These are phyloP conservation scores for Candida silvicultrix DNA, from an alignment of 805 yeast species.

Conservation along the genomic window DNA sequence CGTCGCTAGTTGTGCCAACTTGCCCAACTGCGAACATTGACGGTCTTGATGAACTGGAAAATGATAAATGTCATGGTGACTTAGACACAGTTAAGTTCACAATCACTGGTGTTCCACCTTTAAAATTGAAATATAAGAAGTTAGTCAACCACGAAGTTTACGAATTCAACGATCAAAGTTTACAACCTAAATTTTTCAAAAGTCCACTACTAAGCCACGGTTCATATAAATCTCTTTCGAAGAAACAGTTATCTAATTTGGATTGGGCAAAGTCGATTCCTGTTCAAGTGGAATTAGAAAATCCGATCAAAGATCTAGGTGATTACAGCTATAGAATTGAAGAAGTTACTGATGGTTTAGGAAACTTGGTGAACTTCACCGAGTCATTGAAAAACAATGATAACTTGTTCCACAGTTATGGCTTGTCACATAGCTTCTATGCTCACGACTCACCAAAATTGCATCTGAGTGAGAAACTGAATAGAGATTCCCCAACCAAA, in stretches of 20 bases:
- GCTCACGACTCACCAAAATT: slow-evolving; percentile 54
- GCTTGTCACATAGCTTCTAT: slow-evolving; percentile 37
- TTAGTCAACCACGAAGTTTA: slow-evolving; percentile 30
- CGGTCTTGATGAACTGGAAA: slow-evolving; percentile 24
- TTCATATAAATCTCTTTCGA: slow-evolving; percentile 21
- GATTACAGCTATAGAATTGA: slow-evolving; percentile 49
- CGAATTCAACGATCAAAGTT: slow-evolving; percentile 32
- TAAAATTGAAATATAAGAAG: slow-evolving; percentile 51
- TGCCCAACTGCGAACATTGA: slow-evolving; percentile 71
- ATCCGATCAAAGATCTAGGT: slow-evolving; percentile 39
- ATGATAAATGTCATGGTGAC: slow-evolving; percentile 60
- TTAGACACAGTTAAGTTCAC: slow-evolving; percentile 45
- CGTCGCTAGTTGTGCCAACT: slow-evolving; percentile 58
- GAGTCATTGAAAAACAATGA: slow-evolving; percentile 21
- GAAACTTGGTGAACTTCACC: slow-evolving; percentile 45
- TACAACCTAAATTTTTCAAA: slow-evolving; percentile 44
- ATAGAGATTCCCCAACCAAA: slow-evolving; percentile 30
- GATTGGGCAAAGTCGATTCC: slow-evolving; percentile 36
- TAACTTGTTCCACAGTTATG: slow-evolving; percentile 23
- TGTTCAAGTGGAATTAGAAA: slow-evolving; percentile 38
- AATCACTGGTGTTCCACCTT: slow-evolving; percentile 75
- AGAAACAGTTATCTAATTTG: slow-evolving; percentile 31
- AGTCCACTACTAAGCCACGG: slow-evolving; percentile 41
- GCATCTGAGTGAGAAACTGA: slow-evolving; percentile 35
- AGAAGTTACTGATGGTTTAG: slow-evolving; percentile 60